Evolutionary conservation across 1,284 basidiomycete species (phyloP).

Genomic region (Apiotrichum siamense): DNA sequence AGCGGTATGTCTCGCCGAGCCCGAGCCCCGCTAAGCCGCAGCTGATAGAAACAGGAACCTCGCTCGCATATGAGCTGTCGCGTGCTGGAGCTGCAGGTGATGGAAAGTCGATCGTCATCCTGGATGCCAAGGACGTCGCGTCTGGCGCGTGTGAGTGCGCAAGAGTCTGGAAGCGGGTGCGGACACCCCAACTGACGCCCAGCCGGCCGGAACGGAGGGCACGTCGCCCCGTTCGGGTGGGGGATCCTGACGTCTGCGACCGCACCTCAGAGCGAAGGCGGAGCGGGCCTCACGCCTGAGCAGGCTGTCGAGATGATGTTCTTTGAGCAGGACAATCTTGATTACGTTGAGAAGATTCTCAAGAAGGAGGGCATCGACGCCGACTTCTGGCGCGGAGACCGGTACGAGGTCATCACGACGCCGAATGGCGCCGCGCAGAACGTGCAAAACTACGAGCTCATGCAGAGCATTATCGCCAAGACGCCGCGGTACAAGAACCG

Average conservation of each 20-base stretch:
- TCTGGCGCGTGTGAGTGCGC: conserved; percentile 35
- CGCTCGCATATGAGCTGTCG: conserved; percentile 31
- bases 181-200: neutral
- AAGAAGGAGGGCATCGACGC: conserved; percentile 24
- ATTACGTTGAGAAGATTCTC: conserved; percentile 59
- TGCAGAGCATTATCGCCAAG: neutral
- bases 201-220: conserved; percentile 44
- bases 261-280: conserved; percentile 26
- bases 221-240: conserved; percentile 31
- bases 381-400: conserved; percentile 22
- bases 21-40: no score
- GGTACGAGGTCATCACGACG: conserved; percentile 18
- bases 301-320: conserved; percentile 53
- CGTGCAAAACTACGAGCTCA: neutral
- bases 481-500: neutral
- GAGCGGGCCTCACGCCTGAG: conserved; percentile 42
- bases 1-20: conserved; percentile 4
- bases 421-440: neutral
- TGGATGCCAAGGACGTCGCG: conserved; percentile 37
- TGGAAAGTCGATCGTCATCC: conserved; percentile 23
- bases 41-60: conserved; percentile 16
- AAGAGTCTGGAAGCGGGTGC: neutral
- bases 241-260: conserved; percentile 15
- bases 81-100: conserved; percentile 17
- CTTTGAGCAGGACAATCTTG: conserved; percentile 59